Percentiles rank a stretch among this genome's conserved stretches.
These are phyloP conservation scores for Aureobasidium leucospermi DNA, from an alignment of 2,329 filamentous ascomycete genomes.

Conservation along the genomic window DNA sequence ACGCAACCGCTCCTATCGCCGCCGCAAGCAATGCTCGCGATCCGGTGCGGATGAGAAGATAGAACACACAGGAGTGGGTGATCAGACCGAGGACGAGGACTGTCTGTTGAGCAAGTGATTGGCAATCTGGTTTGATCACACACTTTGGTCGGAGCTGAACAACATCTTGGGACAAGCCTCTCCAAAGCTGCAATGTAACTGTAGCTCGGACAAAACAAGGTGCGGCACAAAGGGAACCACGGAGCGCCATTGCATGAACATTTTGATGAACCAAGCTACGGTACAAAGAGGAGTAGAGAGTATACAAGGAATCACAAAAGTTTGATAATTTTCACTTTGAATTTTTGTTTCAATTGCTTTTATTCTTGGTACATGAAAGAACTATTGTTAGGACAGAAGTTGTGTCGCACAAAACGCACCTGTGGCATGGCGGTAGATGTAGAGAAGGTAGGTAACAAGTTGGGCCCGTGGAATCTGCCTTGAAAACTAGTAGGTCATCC, in stretches of 20 bases:
- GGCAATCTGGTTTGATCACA: not conserved
- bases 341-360: not conserved
- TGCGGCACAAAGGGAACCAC: conserved; percentile 1
- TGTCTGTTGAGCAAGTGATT: not conserved
- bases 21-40: conserved; percentile 18
- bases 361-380: not conserved
- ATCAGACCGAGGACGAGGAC: conserved; percentile 45
- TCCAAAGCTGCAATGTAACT: not conserved
- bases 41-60: conserved; percentile 48
- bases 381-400: conserved; percentile 1
- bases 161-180: not conserved
- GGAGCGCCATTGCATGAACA: conserved; percentile 9
- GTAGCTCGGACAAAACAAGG: not conserved
- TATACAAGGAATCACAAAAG: conserved; percentile 7
- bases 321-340: conserved; percentile 8
- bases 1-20: conserved; percentile 8
- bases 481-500: conserved; percentile 10
- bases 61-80: conserved; percentile 56
- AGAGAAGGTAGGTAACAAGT: not conserved
- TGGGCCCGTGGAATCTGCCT: not conserved
- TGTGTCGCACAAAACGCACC: conserved; percentile 1
- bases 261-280: conserved; percentile 5
- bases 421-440: not conserved
- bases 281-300: not conserved
- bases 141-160: not conserved